phyloP scores from a whole-genome alignment of 805 yeast species.

The Zygosaccharomyces bisporus region DNA sequence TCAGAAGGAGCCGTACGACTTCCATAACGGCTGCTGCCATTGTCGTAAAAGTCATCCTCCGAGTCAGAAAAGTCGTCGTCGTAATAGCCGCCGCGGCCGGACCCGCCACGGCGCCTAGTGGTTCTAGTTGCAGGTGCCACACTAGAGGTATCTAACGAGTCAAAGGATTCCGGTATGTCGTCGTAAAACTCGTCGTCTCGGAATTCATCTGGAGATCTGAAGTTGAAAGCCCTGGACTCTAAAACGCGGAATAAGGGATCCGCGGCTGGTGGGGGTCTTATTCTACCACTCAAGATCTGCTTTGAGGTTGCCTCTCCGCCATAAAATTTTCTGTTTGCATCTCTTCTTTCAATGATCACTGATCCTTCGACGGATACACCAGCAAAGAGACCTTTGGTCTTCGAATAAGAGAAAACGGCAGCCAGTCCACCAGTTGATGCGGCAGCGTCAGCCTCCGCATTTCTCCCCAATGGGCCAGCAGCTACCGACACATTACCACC shows the following conservation, averaged over 20 bases:
- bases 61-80: slow-evolving; percentile 27
- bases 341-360: slow-evolving; percentile 93
- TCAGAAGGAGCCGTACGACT: slow-evolving; percentile 25
- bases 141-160: slow-evolving; percentile 34
- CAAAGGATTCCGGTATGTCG: slow-evolving; percentile 47
- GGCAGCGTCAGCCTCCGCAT: slow-evolving; percentile 95
- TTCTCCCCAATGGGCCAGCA: slow-evolving; percentile 96
- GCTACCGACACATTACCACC: slow-evolving; percentile 96
- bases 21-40: slow-evolving; percentile 11
- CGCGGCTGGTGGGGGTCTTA: slow-evolving; percentile 90
- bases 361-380: slow-evolving; percentile 98
- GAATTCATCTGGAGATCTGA: slow-evolving; percentile 57
- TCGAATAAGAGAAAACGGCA: slow-evolving; percentile 89
- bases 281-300: slow-evolving; percentile 74
- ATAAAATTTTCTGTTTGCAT: slow-evolving; percentile 92
- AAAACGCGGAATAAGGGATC: slow-evolving; percentile 83
- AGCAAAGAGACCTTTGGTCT: slow-evolving; percentile 94
- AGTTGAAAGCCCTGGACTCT: slow-evolving; percentile 77
- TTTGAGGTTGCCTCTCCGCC: slow-evolving; percentile 88
- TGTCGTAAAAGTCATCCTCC: slow-evolving; percentile 28
- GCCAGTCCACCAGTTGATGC: slow-evolving; percentile 86
- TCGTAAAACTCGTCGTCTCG: slow-evolving; percentile 60
- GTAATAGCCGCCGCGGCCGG: slow-evolving; percentile 25
- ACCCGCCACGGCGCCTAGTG: slow-evolving; percentile 25
- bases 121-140: slow-evolving; percentile 28